Evolutionary conservation across 345 rosid species (phyloP), one percentile per base, ranked within the genome.

Genomic region (Camelina sativa): DNA sequence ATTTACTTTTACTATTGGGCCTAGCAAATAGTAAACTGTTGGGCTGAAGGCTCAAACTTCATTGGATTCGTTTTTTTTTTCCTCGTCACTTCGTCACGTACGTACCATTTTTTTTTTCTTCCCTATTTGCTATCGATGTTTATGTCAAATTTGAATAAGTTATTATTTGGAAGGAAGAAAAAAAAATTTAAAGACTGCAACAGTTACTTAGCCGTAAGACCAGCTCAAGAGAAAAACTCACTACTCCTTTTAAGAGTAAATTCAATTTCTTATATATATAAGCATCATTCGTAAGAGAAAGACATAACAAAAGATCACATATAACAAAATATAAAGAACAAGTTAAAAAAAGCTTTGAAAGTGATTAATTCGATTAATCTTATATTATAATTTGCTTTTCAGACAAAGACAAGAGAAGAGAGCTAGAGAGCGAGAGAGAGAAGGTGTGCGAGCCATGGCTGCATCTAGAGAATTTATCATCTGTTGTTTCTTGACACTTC

Each of bases 141-240:
- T 8, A 35, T 35, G 38, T 8, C 40, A 37, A 37, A 35, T 8
- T 51, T 16, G 3, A 37, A 15, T n/a, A 72, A 52, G 20, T 19
- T 8, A 28, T 60, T 35, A 22, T 19, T 19, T 8, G 16, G 8
- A 46, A 62, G 11, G 71, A 10, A 0, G 5, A 10, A 46, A n/a
- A 44, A 17, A 22, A 48, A 3, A 12, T 41, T 4, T 32, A 64
- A 51, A 64, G 0, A 57, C 50, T 50, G 62, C 69, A 65, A 32
- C 73, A 72, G 68, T 72, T 67, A 44, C 38, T 66, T 67, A 66
- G 70, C 81, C 81, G 34, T 72, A 61, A 67, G 77, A 78, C 77
- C 46, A 78, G 81, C 73, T 3, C 74, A 44, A 61, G 53, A 35
- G 8, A 61, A 43, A 43, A 44, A 46, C 46, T 9, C 25, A 34